phyloP scores from a whole-genome alignment of 2,329 filamentous ascomycete genomes.

The Alternaria alternata region DNA sequence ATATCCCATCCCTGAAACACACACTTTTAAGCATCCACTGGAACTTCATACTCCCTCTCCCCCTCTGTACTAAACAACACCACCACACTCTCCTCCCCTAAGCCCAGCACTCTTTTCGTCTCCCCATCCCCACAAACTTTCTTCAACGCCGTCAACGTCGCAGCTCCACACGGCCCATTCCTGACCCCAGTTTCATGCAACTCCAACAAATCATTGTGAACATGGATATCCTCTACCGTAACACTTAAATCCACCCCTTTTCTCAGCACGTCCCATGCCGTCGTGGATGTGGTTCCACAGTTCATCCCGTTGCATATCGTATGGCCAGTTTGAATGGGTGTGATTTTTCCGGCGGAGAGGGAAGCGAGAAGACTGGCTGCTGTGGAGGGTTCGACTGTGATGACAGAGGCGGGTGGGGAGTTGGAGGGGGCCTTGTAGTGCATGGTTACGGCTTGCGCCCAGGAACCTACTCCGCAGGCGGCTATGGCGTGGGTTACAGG shows the following conservation, averaged over 20 bases:
- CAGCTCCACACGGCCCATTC: conserved; percentile 70
- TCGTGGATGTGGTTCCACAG: conserved; percentile 72
- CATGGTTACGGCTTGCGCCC: conserved; percentile 72
- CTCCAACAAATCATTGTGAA: conserved; percentile 66
- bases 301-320: conserved; percentile 80
- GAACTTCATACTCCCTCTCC: neutral
- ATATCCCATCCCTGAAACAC: neutral
- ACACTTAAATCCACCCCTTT: conserved; percentile 67
- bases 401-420: conserved; percentile 52
- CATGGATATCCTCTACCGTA: conserved; percentile 68
- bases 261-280: conserved; percentile 69
- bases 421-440: conserved; percentile 65
- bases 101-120: conserved; percentile 43
- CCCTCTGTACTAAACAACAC: conserved; percentile 75
- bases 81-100: conserved; percentile 63
- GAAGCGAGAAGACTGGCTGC: conserved; percentile 66
- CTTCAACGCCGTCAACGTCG: conserved; percentile 65
- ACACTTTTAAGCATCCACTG: neutral
- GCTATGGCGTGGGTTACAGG: conserved; percentile 64
- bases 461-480: conserved; percentile 76
- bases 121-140: conserved; percentile 53
- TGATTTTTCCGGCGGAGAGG: conserved; percentile 58
- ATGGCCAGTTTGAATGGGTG: conserved; percentile 62
- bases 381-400: conserved; percentile 74
- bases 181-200: conserved; percentile 59